phyloP scores from a whole-genome alignment of 768 basidiomycete genomes.

The Lactarius hatsudake region DNA sequence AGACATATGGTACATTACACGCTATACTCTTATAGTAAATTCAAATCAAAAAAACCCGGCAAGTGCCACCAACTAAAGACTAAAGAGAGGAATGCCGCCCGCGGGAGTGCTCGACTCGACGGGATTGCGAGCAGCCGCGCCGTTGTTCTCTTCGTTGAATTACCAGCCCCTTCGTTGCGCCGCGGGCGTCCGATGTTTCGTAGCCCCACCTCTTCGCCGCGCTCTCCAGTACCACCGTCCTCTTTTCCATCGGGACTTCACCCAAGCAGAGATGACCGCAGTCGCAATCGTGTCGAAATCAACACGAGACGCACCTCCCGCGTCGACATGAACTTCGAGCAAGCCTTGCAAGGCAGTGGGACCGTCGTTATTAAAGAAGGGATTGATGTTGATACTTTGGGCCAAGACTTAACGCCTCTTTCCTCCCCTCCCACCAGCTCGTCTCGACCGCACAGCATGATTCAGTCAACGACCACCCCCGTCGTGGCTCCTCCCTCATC shows the following conservation, averaged over 20 bases:
- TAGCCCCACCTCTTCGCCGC: conserved; percentile 38
- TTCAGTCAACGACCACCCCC: conserved; percentile 54
- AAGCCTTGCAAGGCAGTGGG: conserved; percentile 61
- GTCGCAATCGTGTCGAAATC: conserved; percentile 32
- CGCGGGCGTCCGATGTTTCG: conserved; percentile 66
- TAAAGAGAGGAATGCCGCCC: not conserved
- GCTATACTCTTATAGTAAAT: conserved; percentile 17
- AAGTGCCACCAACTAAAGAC: conserved; percentile 1
- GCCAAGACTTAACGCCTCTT: conserved; percentile 45
- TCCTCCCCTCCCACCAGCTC: conserved; percentile 29
- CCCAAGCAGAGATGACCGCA: conserved; percentile 50
- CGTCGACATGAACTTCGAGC: conserved; percentile 80
- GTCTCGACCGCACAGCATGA: conserved; percentile 35
- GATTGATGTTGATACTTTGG: conserved; percentile 64
- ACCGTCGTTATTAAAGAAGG: conserved; percentile 72
- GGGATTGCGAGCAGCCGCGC: not conserved
- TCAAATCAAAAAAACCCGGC: conserved; percentile 12
- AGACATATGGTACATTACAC: not conserved
- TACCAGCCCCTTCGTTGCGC: conserved; percentile 32
- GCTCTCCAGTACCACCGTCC: conserved; percentile 44
- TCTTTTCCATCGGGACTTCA: conserved; percentile 52
- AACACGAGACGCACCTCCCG: conserved; percentile 60
- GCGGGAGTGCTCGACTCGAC: not conserved
- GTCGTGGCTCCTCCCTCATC: conserved; percentile 68
- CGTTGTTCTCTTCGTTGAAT: not conserved